Conservation (phyloP, 179 eudicot genomes). For the Carnegiea gigantea region DNA sequence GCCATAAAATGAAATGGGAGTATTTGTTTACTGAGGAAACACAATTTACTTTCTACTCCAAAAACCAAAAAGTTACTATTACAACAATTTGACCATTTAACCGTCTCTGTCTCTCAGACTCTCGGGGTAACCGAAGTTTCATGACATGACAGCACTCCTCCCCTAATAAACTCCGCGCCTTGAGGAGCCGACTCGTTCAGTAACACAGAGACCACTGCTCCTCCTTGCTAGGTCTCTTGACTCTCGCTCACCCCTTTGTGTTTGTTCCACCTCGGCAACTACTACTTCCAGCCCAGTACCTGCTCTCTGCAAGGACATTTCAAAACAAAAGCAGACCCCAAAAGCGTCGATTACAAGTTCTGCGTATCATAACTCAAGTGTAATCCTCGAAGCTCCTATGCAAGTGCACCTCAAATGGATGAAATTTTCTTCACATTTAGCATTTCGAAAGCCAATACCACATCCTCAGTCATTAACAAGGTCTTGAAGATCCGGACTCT, state of each 20-base stretch:
- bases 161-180: background rate
- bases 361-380: constrained; percentile 13
- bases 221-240: background rate
- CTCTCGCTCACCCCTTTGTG: background rate
- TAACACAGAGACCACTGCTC: background rate
- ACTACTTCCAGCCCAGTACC: constrained; percentile 10
- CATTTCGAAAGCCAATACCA: constrained; percentile 11
- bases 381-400: constrained; percentile 21
- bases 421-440: constrained; percentile 11
- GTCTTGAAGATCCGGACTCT: background rate
- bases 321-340: background rate
- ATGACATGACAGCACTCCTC: background rate
- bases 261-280: background rate
- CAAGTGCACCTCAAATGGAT: constrained; percentile 9
- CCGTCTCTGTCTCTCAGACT: background rate
- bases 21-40: background rate
- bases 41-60: background rate
- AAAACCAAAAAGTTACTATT: background rate
- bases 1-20: background rate
- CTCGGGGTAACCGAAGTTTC: background rate
- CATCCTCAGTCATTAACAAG: background rate
- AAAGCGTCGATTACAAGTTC: constrained; percentile 2
- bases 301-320: constrained; percentile 20
- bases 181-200: no score
- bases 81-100: background rate